A percentile compares a stretch with the other conserved stretches of the same genome.
These are phyloP conservation scores for Fusarium veterinarium DNA, from an alignment of 2,329 filamentous ascomycete genomes.

Conservation along the genomic window DNA sequence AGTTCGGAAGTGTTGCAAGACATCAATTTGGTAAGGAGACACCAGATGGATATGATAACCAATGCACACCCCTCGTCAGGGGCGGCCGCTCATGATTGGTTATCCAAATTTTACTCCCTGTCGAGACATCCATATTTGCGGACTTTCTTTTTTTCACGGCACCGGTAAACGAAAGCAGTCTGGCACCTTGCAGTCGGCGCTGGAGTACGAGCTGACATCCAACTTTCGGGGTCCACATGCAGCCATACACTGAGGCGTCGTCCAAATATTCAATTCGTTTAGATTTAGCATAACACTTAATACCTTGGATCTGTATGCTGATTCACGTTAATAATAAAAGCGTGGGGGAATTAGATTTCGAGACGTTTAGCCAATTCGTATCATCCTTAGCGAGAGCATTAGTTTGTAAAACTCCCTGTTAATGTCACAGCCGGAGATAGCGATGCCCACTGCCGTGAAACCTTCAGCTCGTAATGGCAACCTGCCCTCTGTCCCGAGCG, in stretches of 20 bases:
- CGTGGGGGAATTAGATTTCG: constrained; percentile 8
- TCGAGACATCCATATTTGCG: constrained; percentile 21
- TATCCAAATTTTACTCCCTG: constrained; percentile 23
- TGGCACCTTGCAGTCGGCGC: constrained; percentile 13
- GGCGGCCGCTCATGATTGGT: constrained; percentile 37
- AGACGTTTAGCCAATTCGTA: constrained; percentile 7
- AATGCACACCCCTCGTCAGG: constrained; percentile 32
- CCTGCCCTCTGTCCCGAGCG: constrained; percentile 12
- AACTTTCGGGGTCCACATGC: background rate
- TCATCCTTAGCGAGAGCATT: constrained; percentile 20
- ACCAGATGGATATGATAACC: constrained; percentile 15
- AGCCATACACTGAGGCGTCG: background rate
- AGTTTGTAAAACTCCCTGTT: constrained; percentile 5
- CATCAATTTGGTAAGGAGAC: constrained; percentile 23
- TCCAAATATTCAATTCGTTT: constrained; percentile 1
- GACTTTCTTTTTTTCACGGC: constrained; percentile 35
- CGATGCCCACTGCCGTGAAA: constrained; percentile 21
- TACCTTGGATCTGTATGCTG: constrained; percentile 16
- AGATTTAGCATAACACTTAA: background rate
- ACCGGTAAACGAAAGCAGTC: background rate
- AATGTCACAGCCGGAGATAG: constrained; percentile 4
- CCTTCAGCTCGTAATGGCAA: constrained; percentile 13
- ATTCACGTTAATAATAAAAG: constrained; percentile 6
- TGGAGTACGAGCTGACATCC: constrained; percentile 14
- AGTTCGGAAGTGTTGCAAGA: constrained; percentile 16